Conservation (phyloP, 495 filamentous ascomycete species). For the Jackrogersella multiformis region DNA sequence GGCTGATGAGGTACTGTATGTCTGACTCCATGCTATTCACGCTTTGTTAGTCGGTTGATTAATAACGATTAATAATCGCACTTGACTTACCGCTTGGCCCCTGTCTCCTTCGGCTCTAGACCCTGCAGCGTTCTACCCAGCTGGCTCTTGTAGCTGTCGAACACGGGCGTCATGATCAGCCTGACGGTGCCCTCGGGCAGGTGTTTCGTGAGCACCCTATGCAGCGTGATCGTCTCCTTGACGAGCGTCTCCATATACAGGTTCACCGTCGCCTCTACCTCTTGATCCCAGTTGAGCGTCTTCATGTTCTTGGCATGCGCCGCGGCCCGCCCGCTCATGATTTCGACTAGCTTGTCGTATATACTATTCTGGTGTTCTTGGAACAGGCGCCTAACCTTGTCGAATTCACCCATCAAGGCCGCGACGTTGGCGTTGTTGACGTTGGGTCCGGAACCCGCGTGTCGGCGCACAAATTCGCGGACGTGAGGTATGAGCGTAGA, state of each 20-base stretch:
- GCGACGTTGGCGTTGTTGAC: slow-evolving; percentile 58
- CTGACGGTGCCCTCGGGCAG: slow-evolving; percentile 78
- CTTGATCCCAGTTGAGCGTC: slow-evolving; percentile 75
- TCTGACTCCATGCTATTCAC: slow-evolving; percentile 77
- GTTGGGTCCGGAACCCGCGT: slow-evolving; percentile 66
- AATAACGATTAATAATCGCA: slow-evolving; percentile 67
- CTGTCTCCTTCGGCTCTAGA: slow-evolving; percentile 69
- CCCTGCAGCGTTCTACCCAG: slow-evolving; percentile 79
- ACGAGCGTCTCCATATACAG: slow-evolving; percentile 91
- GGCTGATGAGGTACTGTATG: slow-evolving; percentile 76
- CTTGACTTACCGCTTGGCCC: slow-evolving; percentile 78
- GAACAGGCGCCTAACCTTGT: slow-evolving; percentile 86
- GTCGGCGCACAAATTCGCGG: slow-evolving; percentile 87
- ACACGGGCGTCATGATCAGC: slow-evolving; percentile 92
- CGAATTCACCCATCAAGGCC: slow-evolving; percentile 82
- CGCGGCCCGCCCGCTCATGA: slow-evolving; percentile 84
- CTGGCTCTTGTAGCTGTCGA: slow-evolving; percentile 84
- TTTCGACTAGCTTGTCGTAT: slow-evolving; percentile 94
- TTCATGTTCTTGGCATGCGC: slow-evolving; percentile 79
- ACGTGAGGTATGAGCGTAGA: slow-evolving; percentile 88
- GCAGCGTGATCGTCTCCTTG: slow-evolving; percentile 87
- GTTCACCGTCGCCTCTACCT: slow-evolving; percentile 56
- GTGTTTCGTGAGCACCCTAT: slow-evolving; percentile 87
- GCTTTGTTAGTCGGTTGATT: slow-evolving; percentile 10
- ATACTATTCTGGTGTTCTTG: slow-evolving; percentile 95